phyloP scores from a whole-genome alignment of 306 rosid species.

The Citrullus mucosospermus region DNA sequence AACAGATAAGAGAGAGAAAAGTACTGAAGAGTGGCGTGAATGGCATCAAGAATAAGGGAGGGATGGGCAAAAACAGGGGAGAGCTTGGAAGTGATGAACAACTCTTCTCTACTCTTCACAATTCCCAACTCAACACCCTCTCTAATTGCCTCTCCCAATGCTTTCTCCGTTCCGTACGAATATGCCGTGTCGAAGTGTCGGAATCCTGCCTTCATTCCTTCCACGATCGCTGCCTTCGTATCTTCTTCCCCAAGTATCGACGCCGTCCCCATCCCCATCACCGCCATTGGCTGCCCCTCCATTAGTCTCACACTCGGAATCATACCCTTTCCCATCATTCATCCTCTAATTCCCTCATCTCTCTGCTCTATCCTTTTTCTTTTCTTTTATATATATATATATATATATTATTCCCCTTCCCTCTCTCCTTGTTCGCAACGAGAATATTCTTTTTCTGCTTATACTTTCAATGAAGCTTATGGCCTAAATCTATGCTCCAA shows the following conservation, averaged over 20 bases:
- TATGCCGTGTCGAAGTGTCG: slow-evolving; percentile 23
- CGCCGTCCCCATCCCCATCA: slow-evolving; percentile 20
- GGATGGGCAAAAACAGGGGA: neutral
- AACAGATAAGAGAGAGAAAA: too few species aligned
- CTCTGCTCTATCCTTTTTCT: neutral
- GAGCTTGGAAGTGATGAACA: slow-evolving; percentile 34
- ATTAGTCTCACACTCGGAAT: neutral
- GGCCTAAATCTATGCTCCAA: too few species aligned
- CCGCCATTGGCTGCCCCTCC: slow-evolving; percentile 4
- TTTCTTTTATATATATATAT: too few species aligned
- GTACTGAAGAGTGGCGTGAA: neutral
- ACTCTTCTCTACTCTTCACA: slow-evolving; percentile 31
- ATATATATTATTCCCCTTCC: too few species aligned
- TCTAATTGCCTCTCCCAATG: slow-evolving; percentile 18
- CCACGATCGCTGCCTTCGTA: slow-evolving; percentile 12
- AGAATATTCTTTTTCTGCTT: neutral
- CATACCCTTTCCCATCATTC: neutral
- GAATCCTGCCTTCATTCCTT: slow-evolving; percentile 24
- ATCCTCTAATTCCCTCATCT: neutral
- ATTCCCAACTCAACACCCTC: slow-evolving; percentile 26
- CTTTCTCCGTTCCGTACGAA: slow-evolving; percentile 13
- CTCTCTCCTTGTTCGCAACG: neutral
- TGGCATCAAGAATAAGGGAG: neutral
- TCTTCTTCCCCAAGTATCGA: neutral
- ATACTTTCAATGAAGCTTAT: too few species aligned